Evolutionary conservation across 192 early-diverging fungal species (phyloP).

Genomic region (Kickxella alabastrina): DNA sequence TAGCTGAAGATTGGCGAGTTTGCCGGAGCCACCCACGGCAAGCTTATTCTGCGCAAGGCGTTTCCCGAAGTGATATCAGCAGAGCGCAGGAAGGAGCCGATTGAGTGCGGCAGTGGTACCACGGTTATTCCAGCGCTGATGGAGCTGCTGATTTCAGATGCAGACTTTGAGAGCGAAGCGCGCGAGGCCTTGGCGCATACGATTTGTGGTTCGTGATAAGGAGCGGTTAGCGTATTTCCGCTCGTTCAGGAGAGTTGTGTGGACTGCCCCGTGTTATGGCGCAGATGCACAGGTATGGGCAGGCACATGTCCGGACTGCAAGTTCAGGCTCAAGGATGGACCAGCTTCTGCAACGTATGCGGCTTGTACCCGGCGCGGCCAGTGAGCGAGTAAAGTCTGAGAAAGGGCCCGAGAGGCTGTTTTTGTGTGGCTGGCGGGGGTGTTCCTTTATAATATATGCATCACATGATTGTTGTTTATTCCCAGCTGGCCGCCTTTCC

Average conservation of each 20-base stretch:
- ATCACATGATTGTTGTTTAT: no score
- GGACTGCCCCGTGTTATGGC: conserved; percentile 12
- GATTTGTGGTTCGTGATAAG: conserved; percentile 57
- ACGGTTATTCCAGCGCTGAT: conserved; percentile 55
- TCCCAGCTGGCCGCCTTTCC: no score
- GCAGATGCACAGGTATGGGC: conserved; percentile 33
- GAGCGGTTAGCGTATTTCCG: conserved; percentile 63
- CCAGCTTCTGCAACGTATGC: conserved; percentile 62
- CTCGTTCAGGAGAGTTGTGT: conserved; percentile 52
- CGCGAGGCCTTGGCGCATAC: conserved; percentile 30
- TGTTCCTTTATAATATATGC: no score
- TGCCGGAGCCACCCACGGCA: conserved; percentile 50
- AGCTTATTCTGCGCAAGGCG: conserved; percentile 58
- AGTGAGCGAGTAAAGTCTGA: neutral
- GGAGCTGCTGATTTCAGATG: conserved; percentile 16
- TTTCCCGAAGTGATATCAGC: conserved; percentile 60
- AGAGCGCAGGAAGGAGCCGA: conserved; percentile 64
- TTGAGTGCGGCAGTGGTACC: conserved; percentile 61
- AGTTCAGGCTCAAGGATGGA: conserved; percentile 55
- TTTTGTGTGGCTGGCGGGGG: no score
- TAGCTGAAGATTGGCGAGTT: conserved; percentile 45
- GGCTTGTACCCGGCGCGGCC: conserved; percentile 59
- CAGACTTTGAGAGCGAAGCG: conserved; percentile 18
- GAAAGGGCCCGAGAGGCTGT: no score
- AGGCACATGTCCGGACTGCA: conserved; percentile 61